Evolutionary conservation across 106 monocot species (phyloP), one percentile per base, ranked within the genome.

Genomic region (Dendrobium catenatum): DNA sequence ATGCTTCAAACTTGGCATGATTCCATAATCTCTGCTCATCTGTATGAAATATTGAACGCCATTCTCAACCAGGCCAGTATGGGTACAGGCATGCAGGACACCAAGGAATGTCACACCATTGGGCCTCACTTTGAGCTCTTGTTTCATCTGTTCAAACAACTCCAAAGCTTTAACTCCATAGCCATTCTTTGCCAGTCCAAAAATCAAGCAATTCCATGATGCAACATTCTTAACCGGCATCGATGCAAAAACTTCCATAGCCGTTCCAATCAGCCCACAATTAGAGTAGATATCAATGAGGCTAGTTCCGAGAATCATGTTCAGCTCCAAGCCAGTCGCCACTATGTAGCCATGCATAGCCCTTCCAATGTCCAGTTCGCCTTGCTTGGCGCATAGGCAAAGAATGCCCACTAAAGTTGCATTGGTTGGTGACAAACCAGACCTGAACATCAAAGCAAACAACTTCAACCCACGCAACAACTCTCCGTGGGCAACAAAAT

Each of bases 141-240:
- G 73, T 77, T 73, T 18, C 80, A 87, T 83, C 19, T 51, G 27
- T 55, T 29, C 73, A 31, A 84, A 84, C 24, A 73, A 48, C 17
- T 33, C 29, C 4, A 82, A n/a, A 11, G 87, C 84, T 54, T 48
- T 33, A 19, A 4, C 40, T 1, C 75, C 84, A 27, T 48, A n/a
- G 43, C 84, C 84, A 55, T 88, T 88, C 20, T 79, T 64, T 5
- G 84, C 87, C 49, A 88, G 29, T 17, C 85, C 88, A 51, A 80
- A 67, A 13, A 88, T 88, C 54, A 88, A 42, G 55, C 82, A 85
- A 26, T 85, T 88, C 83, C 83, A 85, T 24, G 88, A 81, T 19
- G 74, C 81, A 11, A 85, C 85, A 20, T 41, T 78, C 73, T 9
- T 85, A 2, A 3, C 42, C 0, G 79, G 82, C 85, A 85, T 85